Evolutionary conservation across 164 flowering plant genomes (phyloP).

Genomic region (Macadamia tetraphylla): DNA sequence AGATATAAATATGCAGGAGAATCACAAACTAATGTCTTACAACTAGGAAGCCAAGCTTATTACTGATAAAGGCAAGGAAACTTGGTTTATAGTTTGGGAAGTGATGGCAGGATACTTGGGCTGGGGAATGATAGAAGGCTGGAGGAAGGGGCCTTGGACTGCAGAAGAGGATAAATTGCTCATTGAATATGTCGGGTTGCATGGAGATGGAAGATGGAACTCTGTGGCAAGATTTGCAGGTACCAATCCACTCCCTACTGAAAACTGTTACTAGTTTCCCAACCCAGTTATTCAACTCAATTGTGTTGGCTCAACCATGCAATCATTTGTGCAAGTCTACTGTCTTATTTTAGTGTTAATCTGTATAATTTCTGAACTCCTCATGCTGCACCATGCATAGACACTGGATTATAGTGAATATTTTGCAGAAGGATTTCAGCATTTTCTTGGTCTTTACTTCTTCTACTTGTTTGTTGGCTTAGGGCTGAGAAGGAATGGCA

Average conservation of each 20-base stretch:
- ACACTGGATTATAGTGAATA: background rate
- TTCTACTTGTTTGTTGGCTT: constrained; percentile 1
- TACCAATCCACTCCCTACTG: constrained; percentile 9
- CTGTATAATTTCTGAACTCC: background rate
- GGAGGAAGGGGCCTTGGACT: constrained; percentile 98
- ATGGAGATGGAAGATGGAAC: constrained; percentile 95
- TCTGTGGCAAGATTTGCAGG: constrained; percentile 78
- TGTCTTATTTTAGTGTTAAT: background rate
- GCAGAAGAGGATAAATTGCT: constrained; percentile 83
- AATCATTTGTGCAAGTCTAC: background rate
- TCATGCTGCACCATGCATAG: too few relatives aligned
- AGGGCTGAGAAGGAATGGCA: constrained; percentile 91
- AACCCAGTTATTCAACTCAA: background rate
- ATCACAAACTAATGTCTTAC: constrained; percentile 27
- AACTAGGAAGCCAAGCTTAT: constrained; percentile 24
- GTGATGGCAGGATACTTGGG: constrained; percentile 41
- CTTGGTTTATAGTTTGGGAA: constrained; percentile 25
- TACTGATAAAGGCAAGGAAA: background rate
- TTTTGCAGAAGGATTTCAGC: background rate
- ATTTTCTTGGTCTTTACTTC: background rate
- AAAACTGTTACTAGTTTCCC: too few relatives aligned
- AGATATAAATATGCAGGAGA: constrained; percentile 27
- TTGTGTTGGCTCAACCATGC: background rate
- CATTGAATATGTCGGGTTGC: constrained; percentile 64
- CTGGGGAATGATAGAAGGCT: constrained; percentile 53